Base-by-base conservation (phyloP, 192 early-diverging fungal genomes). In the Backusella macrospora region DNA sequence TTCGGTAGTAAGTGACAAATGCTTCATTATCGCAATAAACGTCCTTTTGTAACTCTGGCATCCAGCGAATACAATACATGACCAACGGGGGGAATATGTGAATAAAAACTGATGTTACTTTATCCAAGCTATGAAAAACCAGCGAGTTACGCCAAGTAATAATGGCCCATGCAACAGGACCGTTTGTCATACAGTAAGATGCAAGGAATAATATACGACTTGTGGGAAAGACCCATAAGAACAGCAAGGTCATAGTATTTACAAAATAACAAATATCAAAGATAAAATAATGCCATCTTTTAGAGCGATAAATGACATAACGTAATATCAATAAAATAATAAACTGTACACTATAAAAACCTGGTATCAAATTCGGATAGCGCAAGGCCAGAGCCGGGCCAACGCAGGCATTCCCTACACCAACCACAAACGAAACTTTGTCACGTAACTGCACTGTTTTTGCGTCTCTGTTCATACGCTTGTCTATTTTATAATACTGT, bases 131-230 rank as follows among this genome's bases (percentile, higher is more conserved):
- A 76, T 85, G 88, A 52, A 89, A 87, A 6, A 89, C 86, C 6
- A 89, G 70, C 12, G 80, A 81, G 52, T 86, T 86, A 34, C 85
- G 76, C 85, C 85, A 86, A n/a, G 89, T 85, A 65, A 89, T 80
- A 46, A 90, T 90, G 0, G 90, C 90, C 76, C 86, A 86, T n/a
- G 84, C 83, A 1, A 92, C 85, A 49, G 90, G 90, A 14, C 90
- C 90, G 9, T 9, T 59, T 59, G 52, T 23, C 6, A 92, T 66
- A 40, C 69, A 76, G 65, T 73, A 83, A 13, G 71, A 52, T 13
- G 84, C 82, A 9, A 73, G 49, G 62, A 83, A 88, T 16, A 88
- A 68, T 21, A 46, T 44, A 16, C 72, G 21, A 23, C 76, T 77
- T 6, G 76, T 48, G 14, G 86, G 85, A 37, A 80, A 83, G 9